A percentile compares a stretch with the other conserved stretches of the same genome.
phyloP scores from a whole-genome alignment of 306 rosid genomes.

The Cicer judaicum region DNA sequence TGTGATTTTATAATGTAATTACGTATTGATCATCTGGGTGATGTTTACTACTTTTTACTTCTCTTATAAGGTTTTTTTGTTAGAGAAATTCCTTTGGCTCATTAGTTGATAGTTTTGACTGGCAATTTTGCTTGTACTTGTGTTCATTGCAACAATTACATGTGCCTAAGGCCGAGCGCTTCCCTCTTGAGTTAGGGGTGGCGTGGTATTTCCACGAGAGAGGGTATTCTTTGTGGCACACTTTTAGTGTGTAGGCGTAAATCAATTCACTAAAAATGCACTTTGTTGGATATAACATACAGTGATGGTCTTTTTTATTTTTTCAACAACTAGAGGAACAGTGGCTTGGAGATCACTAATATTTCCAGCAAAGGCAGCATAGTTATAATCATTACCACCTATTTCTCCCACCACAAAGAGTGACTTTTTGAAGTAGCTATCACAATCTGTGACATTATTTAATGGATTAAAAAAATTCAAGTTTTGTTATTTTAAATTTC shows the following conservation, averaged over 20 bases:
- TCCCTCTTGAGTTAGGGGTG: constrained; percentile 56
- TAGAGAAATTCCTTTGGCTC: not conserved
- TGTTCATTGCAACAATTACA: not conserved
- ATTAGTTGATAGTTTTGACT: not conserved
- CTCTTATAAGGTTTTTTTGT: too few species aligned
- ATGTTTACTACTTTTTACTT: too few species aligned
- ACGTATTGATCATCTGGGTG: too few species aligned
- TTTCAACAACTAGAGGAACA: constrained; percentile 57
- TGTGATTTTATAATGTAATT: not conserved
- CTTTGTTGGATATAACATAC: constrained; percentile 45
- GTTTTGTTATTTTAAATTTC: constrained; percentile 1
- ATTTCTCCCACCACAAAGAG: constrained; percentile 79
- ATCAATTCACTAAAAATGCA: constrained; percentile 13
- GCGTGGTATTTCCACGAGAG: constrained; percentile 56
- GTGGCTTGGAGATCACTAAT: constrained; percentile 49
- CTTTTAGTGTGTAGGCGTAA: constrained; percentile 50
- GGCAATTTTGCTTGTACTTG: not conserved
- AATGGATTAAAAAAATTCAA: not conserved
- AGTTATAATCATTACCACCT: constrained; percentile 82
- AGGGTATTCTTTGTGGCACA: constrained; percentile 53
- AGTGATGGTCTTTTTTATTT: constrained; percentile 51
- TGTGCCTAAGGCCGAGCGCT: constrained; percentile 58
- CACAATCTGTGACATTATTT: constrained; percentile 56
- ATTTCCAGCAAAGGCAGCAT: constrained; percentile 52
- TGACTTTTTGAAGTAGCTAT: constrained; percentile 57